phyloP scores from a whole-genome alignment of 176 grass and related monocot genomes.

The Hsuehochloa calcarea region DNA sequence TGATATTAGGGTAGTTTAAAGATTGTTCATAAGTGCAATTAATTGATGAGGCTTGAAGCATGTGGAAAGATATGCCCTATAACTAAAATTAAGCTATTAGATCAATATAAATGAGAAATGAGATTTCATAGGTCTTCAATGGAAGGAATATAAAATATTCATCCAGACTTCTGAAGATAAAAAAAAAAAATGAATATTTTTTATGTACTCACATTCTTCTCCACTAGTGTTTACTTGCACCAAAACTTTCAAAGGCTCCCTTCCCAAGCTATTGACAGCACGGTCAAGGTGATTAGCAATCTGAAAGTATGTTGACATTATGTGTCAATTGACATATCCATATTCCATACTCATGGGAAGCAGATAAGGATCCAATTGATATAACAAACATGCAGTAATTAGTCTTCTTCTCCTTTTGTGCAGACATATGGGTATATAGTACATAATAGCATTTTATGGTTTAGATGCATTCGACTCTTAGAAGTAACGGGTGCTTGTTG shows the following conservation, averaged over 20 bases:
- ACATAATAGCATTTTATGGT: neutral
- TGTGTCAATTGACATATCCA: neutral
- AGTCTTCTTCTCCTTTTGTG: neutral
- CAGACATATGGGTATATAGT: neutral
- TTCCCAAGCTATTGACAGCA: constrained; percentile 69
- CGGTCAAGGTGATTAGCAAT: constrained; percentile 81
- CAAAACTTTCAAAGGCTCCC: constrained; percentile 76
- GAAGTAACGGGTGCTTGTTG: neutral
- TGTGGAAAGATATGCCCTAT: neutral
- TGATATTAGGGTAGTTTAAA: neutral
- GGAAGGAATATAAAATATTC: neutral
- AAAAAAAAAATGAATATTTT: neutral
- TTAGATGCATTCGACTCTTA: neutral
- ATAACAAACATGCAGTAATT: neutral
- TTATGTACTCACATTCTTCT: constrained; percentile 82
- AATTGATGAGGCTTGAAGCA: neutral
- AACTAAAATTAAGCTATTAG: neutral
- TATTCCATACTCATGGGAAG: neutral
- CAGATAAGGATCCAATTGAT: neutral
- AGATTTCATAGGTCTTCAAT: neutral
- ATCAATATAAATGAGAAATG: neutral
- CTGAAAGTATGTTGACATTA: constrained; percentile 39
- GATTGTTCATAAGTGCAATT: neutral
- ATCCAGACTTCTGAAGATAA: neutral
- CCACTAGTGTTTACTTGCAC: constrained; percentile 98